These are phyloP conservation scores for Trichoderma cornu-damae DNA, from an alignment of 2,329 filamentous ascomycete genomes.

Conservation along the genomic window DNA sequence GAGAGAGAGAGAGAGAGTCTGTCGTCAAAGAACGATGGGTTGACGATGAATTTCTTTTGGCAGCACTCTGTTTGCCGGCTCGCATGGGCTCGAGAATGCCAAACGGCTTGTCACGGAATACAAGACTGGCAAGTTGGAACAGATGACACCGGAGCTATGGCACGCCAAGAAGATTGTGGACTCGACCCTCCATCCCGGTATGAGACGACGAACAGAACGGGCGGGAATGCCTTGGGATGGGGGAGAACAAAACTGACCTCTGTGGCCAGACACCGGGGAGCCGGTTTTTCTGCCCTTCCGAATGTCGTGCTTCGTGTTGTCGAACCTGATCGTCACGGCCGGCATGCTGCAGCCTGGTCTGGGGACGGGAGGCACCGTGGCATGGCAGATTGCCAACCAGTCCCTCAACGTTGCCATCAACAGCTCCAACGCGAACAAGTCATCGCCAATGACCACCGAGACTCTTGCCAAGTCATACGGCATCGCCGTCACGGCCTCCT, in stretches of 20 bases:
- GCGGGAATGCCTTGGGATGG: not conserved
- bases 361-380: conserved; percentile 73
- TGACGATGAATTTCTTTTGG: not conserved
- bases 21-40: not conserved
- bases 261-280: conserved; percentile 73
- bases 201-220: conserved; percentile 23
- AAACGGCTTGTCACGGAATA: conserved; percentile 78
- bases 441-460: conserved; percentile 73
- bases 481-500: conserved; percentile 86
- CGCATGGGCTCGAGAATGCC: conserved; percentile 73
- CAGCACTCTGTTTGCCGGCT: conserved; percentile 81
- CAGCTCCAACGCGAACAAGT: conserved; percentile 96
- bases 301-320: conserved; percentile 93
- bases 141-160: conserved; percentile 91
- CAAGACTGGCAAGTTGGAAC: conserved; percentile 72
- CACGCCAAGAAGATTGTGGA: conserved; percentile 95
- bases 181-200: conserved; percentile 92
- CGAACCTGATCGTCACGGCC: conserved; percentile 89
- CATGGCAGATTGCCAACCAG: conserved; percentile 95
- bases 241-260: not conserved
- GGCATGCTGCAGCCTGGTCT: conserved; percentile 95
- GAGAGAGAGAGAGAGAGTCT: too few relatives aligned
- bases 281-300: conserved; percentile 91
- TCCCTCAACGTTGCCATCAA: conserved; percentile 98
- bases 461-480: conserved; percentile 86